phyloP scores from a whole-genome alignment of 345 rosid species.

The Populus davidiana region DNA sequence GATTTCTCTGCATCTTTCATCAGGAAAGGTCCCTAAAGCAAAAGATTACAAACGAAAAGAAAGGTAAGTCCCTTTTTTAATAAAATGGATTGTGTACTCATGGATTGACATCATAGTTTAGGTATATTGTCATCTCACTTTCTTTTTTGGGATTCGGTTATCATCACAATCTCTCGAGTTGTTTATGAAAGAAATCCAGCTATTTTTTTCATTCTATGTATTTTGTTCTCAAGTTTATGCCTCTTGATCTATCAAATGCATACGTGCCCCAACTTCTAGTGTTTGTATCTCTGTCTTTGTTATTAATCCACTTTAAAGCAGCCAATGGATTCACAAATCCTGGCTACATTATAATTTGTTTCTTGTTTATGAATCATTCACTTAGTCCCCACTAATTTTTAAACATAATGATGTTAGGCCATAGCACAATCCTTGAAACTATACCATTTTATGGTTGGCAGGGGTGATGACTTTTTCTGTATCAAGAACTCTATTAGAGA shows the following conservation, averaged over 20 bases:
- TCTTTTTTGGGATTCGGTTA: background rate
- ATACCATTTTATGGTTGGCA: background rate
- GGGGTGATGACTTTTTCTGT: background rate
- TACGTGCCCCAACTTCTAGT: background rate
- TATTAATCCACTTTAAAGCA: background rate
- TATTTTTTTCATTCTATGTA: background rate
- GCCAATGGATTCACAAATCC: background rate
- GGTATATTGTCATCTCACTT: background rate
- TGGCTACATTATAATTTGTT: background rate
- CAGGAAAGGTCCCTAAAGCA: slow-evolving; percentile 43
- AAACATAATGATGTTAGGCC: background rate
- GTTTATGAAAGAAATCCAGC: background rate
- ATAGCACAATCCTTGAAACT: background rate
- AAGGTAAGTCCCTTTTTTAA: slow-evolving; percentile 26
- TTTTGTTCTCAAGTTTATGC: background rate
- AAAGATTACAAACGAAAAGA: slow-evolving; percentile 50
- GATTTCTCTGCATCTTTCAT: slow-evolving; percentile 7
- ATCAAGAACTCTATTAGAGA: background rate
- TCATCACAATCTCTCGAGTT: background rate
- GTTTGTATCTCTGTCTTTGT: background rate
- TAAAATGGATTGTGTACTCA: no score
- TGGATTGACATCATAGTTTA: background rate
- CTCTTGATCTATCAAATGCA: background rate
- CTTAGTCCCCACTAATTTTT: background rate
- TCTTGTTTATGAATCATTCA: background rate